A percentile compares a stretch with the other conserved stretches of the same genome.
phyloP scores from a whole-genome alignment of 345 rosid genomes.

The Garcia nutans region DNA sequence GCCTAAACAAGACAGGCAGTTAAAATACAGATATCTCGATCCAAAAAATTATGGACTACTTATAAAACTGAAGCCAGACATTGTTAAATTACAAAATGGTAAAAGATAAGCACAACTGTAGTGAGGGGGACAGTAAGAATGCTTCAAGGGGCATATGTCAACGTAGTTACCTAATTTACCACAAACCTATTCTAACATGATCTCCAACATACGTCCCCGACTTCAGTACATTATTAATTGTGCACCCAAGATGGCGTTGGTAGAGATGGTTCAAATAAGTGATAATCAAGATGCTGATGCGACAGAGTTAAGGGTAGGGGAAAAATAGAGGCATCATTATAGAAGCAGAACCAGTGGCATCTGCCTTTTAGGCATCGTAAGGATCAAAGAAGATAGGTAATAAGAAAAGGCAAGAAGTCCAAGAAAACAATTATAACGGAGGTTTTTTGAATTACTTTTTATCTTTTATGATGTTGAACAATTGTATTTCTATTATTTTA shows the following conservation, averaged over 20 bases:
- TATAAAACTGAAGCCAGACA: neutral
- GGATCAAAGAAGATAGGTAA: neutral
- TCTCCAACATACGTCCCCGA: neutral
- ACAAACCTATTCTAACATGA: neutral
- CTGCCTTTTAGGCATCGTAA: neutral
- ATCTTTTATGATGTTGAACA: neutral
- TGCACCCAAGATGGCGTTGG: too few species aligned
- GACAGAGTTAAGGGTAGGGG: neutral
- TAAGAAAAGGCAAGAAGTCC: neutral
- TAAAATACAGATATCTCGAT: neutral
- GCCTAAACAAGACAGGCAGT: slow-evolving; percentile 47
- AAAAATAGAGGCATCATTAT: neutral
- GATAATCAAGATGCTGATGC: neutral
- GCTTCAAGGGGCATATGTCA: neutral
- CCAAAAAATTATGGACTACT: neutral
- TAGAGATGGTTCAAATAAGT: neutral
- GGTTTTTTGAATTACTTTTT: too few species aligned
- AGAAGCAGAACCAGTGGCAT: neutral
- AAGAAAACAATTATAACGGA: neutral
- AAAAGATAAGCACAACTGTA: neutral
- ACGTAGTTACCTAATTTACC: neutral
- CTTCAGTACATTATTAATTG: neutral
- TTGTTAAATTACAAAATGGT: neutral
- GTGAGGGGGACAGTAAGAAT: too few species aligned
- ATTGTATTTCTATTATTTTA: neutral